Conservation (phyloP, 768 basidiomycete species). For the Lactarius hengduanensis region DNA sequence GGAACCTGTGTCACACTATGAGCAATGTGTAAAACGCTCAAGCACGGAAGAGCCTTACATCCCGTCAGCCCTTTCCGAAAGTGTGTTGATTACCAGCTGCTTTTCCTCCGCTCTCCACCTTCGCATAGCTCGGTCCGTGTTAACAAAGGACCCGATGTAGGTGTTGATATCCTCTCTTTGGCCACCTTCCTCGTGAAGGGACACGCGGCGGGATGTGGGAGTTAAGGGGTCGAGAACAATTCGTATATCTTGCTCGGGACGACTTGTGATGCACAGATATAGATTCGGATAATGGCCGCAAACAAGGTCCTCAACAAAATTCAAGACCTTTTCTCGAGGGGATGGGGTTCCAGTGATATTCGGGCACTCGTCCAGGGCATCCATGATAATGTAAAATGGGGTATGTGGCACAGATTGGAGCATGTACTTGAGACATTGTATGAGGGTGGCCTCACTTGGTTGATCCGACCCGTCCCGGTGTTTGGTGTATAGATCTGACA, state of each 20-base stretch:
- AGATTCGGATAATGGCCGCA: neutral
- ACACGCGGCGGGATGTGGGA: neutral
- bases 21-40: neutral
- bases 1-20: neutral
- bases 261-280: constrained; percentile 7
- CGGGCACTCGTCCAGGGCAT: constrained; percentile 12
- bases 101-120: constrained; percentile 10
- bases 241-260: constrained; percentile 9
- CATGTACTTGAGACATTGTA: neutral
- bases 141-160: constrained; percentile 1
- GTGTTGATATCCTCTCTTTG: constrained; percentile 4
- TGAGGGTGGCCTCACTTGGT: neutral
- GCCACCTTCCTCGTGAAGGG: constrained; percentile 9
- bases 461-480: neutral
- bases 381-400: neutral
- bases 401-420: neutral
- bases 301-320: neutral
- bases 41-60: neutral
- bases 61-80: constrained; percentile 2
- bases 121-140: neutral
- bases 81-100: neutral
- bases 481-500: neutral
- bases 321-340: neutral
- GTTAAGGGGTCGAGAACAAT: neutral
- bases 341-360: neutral